Base-by-base conservation (phyloP, 805 yeast species). In the Starmera pachycereana region DNA sequence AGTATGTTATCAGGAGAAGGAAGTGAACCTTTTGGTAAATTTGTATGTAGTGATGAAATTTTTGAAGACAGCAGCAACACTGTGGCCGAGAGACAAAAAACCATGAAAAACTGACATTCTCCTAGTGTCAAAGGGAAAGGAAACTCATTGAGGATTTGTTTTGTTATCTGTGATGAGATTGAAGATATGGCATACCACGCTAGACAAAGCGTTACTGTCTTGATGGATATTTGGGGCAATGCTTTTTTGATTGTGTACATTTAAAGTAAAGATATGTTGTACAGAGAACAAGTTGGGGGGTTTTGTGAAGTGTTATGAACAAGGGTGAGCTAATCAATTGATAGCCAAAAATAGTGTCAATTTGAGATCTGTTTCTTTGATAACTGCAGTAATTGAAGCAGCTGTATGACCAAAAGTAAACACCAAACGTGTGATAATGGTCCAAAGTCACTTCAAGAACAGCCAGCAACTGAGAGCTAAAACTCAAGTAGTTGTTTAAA, bases 101-200 rank as follows among this genome's bases (percentile, higher is more conserved):
- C 77, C 32, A 71, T 68, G 5, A 72, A 43, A 45, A 78, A 81
- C 49, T 81, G 87, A 44, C 70, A 71, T 51, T 76, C 84, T 8
- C 84, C 79, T 32, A 81, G 60, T 39, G 79, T 76, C 12, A 80
- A 57, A 2, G 88, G 86, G 52, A 69, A 72, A 2, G 76, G 73
- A 51, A 78, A 75, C 42, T 68, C 64, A 12, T 66, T 65, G 33
- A 81, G 58, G 3, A 79, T 76, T 12, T 60, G 32, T 45, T 78
- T 79, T 3, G 84, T 78, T 29, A 76, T 62, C 48, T 79, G 86
- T 0, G 86, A 74, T 2, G 84, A 81, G 3, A 75, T 50, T 3
- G 85, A 72, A 11, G 84, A 78, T 10, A 76, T 67, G 14, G 65
- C 49, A 49, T 80, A 81, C 87, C 87, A 81, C 32, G 66, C 45